phyloP scores from a whole-genome alignment of 441 rosid species.

The Eruca vesicaria region DNA sequence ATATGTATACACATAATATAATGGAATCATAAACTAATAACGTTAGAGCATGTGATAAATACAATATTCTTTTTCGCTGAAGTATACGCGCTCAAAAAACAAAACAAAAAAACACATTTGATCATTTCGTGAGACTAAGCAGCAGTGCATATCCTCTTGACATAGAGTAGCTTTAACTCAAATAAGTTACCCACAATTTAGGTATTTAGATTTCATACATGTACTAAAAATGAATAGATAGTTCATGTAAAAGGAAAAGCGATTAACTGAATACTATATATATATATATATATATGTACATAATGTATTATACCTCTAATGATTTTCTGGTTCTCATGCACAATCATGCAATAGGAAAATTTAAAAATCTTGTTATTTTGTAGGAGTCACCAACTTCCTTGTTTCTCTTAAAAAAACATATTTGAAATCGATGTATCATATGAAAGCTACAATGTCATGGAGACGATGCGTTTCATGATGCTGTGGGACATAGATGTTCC shows the following conservation, averaged over 20 bases:
- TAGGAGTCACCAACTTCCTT: not conserved
- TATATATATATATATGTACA: not conserved
- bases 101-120: not conserved
- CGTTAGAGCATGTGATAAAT: too few relatives aligned
- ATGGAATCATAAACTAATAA: too few relatives aligned
- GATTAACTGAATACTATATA: not conserved
- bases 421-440: conserved; percentile 17
- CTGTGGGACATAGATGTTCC: conserved; percentile 29
- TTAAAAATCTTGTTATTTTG: not conserved
- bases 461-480: conserved; percentile 29
- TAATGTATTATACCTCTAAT: not conserved
- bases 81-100: not conserved
- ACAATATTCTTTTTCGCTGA: not conserved
- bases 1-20: too few relatives aligned
- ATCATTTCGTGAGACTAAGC: not conserved
- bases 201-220: not conserved
- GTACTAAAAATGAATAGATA: not conserved
- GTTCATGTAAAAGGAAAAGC: not conserved
- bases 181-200: not conserved
- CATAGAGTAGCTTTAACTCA: not conserved
- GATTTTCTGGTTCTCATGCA: not conserved
- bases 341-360: not conserved
- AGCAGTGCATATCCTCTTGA: not conserved
- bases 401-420: not conserved
- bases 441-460: conserved; percentile 13